A percentile compares a stretch with the other conserved stretches of the same genome.
These are phyloP conservation scores for Backusella liffmaniae DNA, from an alignment of 192 early-diverging fungal genomes.

Conservation along the genomic window DNA sequence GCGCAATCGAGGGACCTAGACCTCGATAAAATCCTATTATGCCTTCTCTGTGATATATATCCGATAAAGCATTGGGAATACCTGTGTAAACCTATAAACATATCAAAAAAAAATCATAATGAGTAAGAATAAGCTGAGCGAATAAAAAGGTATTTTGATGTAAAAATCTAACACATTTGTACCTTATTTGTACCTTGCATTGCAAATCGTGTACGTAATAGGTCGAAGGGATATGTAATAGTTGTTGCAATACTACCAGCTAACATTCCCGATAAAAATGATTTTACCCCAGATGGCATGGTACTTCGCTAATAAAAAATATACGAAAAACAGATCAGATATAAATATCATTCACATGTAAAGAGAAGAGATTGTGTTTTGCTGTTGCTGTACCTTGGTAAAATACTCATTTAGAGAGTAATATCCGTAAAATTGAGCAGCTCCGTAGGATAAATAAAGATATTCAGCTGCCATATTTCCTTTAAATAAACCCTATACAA, in stretches of 20 bases:
- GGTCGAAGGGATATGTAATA: conserved; percentile 90
- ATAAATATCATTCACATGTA: neutral
- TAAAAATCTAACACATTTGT: conserved; percentile 1
- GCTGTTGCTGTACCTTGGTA: neutral
- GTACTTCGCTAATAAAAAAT: conserved; percentile 4
- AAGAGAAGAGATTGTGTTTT: neutral
- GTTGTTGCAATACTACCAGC: conserved; percentile 79
- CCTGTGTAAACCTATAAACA: conserved; percentile 58
- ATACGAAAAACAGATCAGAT: neutral
- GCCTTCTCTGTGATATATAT: conserved; percentile 75
- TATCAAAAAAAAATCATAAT: neutral
- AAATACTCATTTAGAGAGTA: neutral
- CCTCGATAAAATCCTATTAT: conserved; percentile 86
- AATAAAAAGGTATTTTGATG: neutral
- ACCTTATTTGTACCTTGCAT: conserved; percentile 67
- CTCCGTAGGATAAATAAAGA: conserved; percentile 89
- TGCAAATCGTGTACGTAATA: conserved; percentile 92
- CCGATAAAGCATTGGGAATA: conserved; percentile 59
- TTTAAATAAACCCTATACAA: conserved; percentile 74
- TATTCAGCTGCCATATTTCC: conserved; percentile 93
- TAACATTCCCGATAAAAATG: conserved; percentile 74
- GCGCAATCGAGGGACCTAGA: conserved; percentile 72
- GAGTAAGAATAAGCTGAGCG: neutral
- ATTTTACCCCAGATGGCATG: conserved; percentile 38
- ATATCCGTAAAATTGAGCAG: conserved; percentile 69